Percentiles rank a stretch among this genome's conserved stretches.
Evolutionary conservation across 805 yeast species (phyloP).

Genomic region (Wickerhamomyces sydowiorum): DNA sequence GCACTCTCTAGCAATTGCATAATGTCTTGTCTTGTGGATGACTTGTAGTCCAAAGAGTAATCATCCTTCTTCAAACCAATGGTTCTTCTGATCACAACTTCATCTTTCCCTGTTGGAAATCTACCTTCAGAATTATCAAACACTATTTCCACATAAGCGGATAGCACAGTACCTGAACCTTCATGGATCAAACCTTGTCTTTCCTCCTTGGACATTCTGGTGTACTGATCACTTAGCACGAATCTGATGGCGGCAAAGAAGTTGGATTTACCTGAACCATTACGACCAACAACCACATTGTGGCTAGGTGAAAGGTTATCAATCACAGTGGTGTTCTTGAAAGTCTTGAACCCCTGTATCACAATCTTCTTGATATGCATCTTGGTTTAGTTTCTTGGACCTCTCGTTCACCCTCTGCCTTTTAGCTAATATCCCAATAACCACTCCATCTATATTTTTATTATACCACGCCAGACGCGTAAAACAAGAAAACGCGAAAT

Average conservation of each 20-base stretch:
- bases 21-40: conserved; percentile 75
- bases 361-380: conserved; percentile 49
- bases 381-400: background rate
- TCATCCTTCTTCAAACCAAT: conserved; percentile 93
- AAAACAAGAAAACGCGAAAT: background rate
- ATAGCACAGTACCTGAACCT: conserved; percentile 85
- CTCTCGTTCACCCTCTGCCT: too few relatives aligned
- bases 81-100: conserved; percentile 76
- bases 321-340: conserved; percentile 73
- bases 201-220: conserved; percentile 78
- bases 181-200: conserved; percentile 85
- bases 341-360: conserved; percentile 92
- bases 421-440: too few relatives aligned
- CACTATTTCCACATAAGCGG: conserved; percentile 86
- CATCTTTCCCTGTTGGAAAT: conserved; percentile 50
- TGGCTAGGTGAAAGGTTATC: conserved; percentile 74
- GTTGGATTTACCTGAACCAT: conserved; percentile 96
- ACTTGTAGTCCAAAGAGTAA: conserved; percentile 73
- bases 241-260: conserved; percentile 93
- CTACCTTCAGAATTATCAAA: conserved; percentile 78
- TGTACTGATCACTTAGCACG: conserved; percentile 85
- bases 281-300: conserved; percentile 86
- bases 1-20: conserved; percentile 83
- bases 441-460: too few relatives aligned
- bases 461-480: too few relatives aligned